phyloP scores from a whole-genome alignment of 1,284 basidiomycete genomes.

The Boletus albobrunnescens region DNA sequence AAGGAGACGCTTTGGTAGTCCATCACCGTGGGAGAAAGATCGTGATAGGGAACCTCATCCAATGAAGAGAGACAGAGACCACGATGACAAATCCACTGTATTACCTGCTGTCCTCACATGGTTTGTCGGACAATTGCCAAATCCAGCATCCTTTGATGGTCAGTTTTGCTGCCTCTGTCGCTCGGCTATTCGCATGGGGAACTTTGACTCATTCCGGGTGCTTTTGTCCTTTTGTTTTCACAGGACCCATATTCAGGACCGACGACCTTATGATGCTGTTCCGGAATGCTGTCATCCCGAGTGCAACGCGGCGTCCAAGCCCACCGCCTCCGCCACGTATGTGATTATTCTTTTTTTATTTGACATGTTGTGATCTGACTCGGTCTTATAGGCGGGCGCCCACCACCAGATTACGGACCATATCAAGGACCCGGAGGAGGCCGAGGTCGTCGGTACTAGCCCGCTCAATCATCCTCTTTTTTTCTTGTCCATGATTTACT shows the following conservation, averaged over 20 bases:
- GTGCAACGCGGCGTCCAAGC: conserved; percentile 44
- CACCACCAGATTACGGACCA: conserved; percentile 67
- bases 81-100: conserved; percentile 48
- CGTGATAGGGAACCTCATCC: conserved; percentile 43
- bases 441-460: conserved; percentile 36
- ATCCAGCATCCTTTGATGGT: conserved; percentile 77
- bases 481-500: conserved; percentile 26
- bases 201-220: conserved; percentile 16
- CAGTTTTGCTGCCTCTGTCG: conserved; percentile 29
- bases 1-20: conserved; percentile 44
- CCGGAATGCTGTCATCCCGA: conserved; percentile 72
- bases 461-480: not conserved
- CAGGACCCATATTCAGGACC: conserved; percentile 82
- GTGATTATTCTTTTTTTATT: conserved; percentile 3
- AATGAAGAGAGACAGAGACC: conserved; percentile 41
- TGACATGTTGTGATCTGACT: conserved; percentile 15
- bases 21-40: conserved; percentile 47
- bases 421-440: conserved; percentile 57
- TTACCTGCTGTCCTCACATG: conserved; percentile 72
- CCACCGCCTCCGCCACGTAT: conserved; percentile 40
- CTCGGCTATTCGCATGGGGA: conserved; percentile 12
- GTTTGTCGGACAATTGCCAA: conserved; percentile 80
- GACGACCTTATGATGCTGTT: conserved; percentile 83
- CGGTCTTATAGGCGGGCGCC: conserved; percentile 43
- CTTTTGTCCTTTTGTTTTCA: conserved; percentile 17